Conservation (phyloP, 2,329 filamentous ascomycete genomes). For the Hypoxylon sp. region DNA sequence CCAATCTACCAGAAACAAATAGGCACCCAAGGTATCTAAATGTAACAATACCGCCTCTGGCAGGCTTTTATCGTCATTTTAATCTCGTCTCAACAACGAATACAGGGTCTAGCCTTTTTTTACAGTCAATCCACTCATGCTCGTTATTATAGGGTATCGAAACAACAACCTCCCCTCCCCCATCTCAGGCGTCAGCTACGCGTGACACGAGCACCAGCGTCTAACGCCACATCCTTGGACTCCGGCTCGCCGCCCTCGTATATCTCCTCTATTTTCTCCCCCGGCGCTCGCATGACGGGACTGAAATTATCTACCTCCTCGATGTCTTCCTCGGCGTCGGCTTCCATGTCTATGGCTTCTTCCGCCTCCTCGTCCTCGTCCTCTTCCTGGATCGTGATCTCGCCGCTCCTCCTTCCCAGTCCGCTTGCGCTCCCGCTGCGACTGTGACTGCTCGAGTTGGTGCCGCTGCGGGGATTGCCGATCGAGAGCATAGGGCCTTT, state of each 20-base stretch:
- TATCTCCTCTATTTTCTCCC: constrained; percentile 51
- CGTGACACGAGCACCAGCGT: constrained; percentile 3
- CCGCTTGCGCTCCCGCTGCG: constrained; percentile 72
- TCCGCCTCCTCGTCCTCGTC: constrained; percentile 63
- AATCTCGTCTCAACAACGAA: neutral
- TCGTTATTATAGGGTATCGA: constrained; percentile 34
- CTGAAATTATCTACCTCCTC: constrained; percentile 53
- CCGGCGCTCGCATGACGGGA: constrained; percentile 47
- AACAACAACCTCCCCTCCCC: constrained; percentile 16
- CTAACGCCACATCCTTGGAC: constrained; percentile 9
- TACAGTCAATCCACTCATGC: constrained; percentile 26
- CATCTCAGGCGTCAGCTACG: constrained; percentile 6
- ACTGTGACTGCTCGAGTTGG: constrained; percentile 55
- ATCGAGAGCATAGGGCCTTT: constrained; percentile 79
- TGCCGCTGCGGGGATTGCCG: constrained; percentile 52
- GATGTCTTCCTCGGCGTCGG: constrained; percentile 48
- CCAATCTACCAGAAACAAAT: constrained; percentile 10
- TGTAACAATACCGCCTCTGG: constrained; percentile 20
- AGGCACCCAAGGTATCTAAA: constrained; percentile 6
- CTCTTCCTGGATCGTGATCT: constrained; percentile 78
- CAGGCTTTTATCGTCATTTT: too few relatives aligned
- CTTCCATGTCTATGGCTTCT: constrained; percentile 45
- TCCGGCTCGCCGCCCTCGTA: constrained; percentile 48
- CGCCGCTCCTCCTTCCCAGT: constrained; percentile 75
- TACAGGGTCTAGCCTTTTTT: neutral